A percentile compares a stretch with the other conserved stretches of the same genome.
Conservation (phyloP, 1,139 yeast genomes). For the Suhomyces chickasaworum region DNA sequence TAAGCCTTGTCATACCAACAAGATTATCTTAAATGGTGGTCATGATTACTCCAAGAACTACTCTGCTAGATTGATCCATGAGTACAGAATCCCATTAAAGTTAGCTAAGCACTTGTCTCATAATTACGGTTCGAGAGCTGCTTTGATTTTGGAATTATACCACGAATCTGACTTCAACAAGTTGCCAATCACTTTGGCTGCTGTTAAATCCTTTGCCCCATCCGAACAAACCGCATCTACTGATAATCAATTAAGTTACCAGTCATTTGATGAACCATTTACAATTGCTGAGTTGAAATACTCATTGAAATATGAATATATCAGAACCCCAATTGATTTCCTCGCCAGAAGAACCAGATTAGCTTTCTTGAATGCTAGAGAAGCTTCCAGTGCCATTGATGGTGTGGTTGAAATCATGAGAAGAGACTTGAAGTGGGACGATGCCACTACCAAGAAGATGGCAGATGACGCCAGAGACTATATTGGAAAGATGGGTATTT, state of each 20-base stretch:
- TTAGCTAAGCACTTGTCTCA: slow-evolving; percentile 82
- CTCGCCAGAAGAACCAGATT: slow-evolving; percentile 91
- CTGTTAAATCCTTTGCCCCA: slow-evolving; percentile 37
- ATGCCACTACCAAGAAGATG: slow-evolving; percentile 59
- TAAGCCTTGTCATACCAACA: slow-evolving; percentile 65
- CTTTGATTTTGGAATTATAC: slow-evolving; percentile 70
- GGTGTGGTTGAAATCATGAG: slow-evolving; percentile 87
- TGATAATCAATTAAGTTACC: slow-evolving; percentile 44
- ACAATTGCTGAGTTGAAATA: slow-evolving; percentile 90
- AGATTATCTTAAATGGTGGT: slow-evolving; percentile 74
- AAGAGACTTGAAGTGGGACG: slow-evolving; percentile 74
- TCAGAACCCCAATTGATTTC: slow-evolving; percentile 87
- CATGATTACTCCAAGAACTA: slow-evolving; percentile 65
- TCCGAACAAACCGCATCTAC: slow-evolving; percentile 35
- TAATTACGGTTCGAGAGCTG: slow-evolving; percentile 90
- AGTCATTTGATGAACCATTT: slow-evolving; percentile 78
- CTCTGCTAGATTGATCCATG: slow-evolving; percentile 79
- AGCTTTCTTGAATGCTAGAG: slow-evolving; percentile 88
- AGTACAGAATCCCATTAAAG: slow-evolving; percentile 69
- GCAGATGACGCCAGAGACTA: slow-evolving; percentile 53
- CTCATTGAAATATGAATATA: slow-evolving; percentile 79
- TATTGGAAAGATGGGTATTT: slow-evolving; percentile 62
- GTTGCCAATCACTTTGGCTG: slow-evolving; percentile 65
- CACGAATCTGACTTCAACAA: slow-evolving; percentile 54
- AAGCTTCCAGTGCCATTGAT: slow-evolving; percentile 79